Conservation (phyloP, 805 yeast species). For the Zygoascus biomembranicola region DNA sequence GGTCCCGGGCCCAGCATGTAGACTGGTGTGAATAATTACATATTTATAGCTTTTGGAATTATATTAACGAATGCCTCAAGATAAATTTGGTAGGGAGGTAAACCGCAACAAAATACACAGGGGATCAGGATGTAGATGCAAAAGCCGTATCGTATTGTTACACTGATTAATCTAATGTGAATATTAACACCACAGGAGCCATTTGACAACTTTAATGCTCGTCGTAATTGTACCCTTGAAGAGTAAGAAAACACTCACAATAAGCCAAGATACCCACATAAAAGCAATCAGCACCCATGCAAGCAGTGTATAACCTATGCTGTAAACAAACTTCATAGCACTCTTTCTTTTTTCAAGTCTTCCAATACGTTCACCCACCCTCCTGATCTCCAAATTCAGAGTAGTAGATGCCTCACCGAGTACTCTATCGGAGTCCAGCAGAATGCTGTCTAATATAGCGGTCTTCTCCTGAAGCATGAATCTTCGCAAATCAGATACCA, state of each 20-base stretch:
- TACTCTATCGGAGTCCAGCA: constrained; percentile 20
- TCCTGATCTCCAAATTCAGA: constrained; percentile 18
- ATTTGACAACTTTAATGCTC: constrained; percentile 8
- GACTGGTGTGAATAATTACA: too few species aligned
- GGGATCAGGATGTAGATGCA: too few species aligned
- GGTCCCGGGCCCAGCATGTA: constrained; percentile 1
- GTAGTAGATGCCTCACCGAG: constrained; percentile 21
- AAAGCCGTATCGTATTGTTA: not conserved
- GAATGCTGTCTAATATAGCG: constrained; percentile 16
- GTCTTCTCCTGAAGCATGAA: constrained; percentile 15
- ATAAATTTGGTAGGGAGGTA: not conserved
- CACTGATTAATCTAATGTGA: not conserved
- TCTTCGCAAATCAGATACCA: constrained; percentile 12
- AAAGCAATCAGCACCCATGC: constrained; percentile 19
- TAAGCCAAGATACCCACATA: constrained; percentile 23
- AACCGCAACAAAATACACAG: too few species aligned
- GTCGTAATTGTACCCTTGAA: constrained; percentile 6
- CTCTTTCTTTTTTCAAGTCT: constrained; percentile 14
- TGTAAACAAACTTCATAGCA: constrained; percentile 12
- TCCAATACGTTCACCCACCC: constrained; percentile 17
- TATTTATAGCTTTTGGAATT: not conserved
- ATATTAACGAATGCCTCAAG: not conserved
- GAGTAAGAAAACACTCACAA: constrained; percentile 12
- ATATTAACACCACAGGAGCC: constrained; percentile 21
- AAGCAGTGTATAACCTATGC: constrained; percentile 15